These are phyloP conservation scores for Harringtonia lauricola DNA, from an alignment of 2,329 filamentous ascomycete genomes.

Conservation along the genomic window DNA sequence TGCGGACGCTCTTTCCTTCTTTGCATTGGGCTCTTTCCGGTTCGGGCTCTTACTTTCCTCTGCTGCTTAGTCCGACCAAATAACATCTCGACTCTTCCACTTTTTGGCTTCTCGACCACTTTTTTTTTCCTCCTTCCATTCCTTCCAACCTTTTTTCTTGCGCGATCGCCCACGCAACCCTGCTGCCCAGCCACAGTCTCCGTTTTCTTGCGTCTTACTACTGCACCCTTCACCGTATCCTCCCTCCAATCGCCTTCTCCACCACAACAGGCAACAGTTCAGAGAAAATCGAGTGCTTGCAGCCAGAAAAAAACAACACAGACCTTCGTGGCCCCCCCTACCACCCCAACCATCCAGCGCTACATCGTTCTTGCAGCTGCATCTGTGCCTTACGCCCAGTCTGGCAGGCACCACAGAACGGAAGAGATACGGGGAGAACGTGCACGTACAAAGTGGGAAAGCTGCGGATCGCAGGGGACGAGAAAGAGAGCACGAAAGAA, in stretches of 20 bases:
- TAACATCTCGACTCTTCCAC: too few relatives aligned
- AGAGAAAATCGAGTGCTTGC: neutral
- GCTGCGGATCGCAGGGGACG: too few relatives aligned
- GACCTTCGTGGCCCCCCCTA: neutral
- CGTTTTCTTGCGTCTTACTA: conserved; percentile 11
- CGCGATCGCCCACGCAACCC: neutral
- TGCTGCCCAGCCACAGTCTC: conserved; percentile 3
- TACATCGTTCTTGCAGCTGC: neutral
- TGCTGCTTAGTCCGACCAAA: neutral
- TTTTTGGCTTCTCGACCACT: too few relatives aligned
- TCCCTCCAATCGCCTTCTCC: neutral
- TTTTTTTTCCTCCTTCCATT: too few relatives aligned
- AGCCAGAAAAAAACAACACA: neutral
- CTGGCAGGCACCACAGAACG: too few relatives aligned
- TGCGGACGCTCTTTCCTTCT: neutral
- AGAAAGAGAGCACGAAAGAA: too few relatives aligned
- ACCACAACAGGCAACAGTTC: conserved; percentile 4
- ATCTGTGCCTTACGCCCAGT: neutral
- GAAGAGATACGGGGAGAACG: too few relatives aligned
- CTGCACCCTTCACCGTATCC: conserved; percentile 6
- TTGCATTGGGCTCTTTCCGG: neutral
- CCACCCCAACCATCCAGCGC: neutral
- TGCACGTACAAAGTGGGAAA: too few relatives aligned
- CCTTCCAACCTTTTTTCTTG: too few relatives aligned
- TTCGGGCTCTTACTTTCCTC: neutral